Evolutionary conservation across 345 rosid species (phyloP).

Genomic region (Pelargonium nanum): DNA sequence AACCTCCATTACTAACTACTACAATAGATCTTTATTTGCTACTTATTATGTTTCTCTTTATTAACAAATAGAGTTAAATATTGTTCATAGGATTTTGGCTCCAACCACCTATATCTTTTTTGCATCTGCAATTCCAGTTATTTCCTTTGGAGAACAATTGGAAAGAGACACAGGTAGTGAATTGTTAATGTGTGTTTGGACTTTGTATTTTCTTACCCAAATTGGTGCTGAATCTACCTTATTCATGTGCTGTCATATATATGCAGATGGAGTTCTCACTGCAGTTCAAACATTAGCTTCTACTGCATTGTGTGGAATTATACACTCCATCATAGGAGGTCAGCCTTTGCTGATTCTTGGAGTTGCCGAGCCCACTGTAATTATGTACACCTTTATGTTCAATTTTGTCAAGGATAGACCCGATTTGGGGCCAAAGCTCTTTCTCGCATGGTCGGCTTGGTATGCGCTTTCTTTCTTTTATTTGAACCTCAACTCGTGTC

Average conservation of each 20-base stretch:
- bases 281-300: conserved; percentile 92
- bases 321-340: conserved; percentile 80
- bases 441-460: conserved; percentile 96
- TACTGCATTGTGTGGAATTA: conserved; percentile 80
- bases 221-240: background rate
- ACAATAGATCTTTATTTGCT: background rate
- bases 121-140: conserved; percentile 92
- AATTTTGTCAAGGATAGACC: conserved; percentile 68
- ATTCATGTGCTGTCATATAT: too few species aligned
- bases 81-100: conserved; percentile 59
- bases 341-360: conserved; percentile 91
- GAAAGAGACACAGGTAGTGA: conserved; percentile 84
- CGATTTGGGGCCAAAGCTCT: conserved; percentile 71
- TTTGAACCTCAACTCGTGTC: background rate
- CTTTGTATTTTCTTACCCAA: background rate
- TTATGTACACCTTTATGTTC: conserved; percentile 96
- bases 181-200: background rate
- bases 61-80: too few species aligned
- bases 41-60: too few species aligned
- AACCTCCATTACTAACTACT: too few species aligned
- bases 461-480: conserved; percentile 14
- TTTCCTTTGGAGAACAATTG: conserved; percentile 87
- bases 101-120: conserved; percentile 95
- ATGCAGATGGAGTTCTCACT: conserved; percentile 66
- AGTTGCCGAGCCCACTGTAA: conserved; percentile 95